Evolutionary conservation across 345 rosid species (phyloP).

Genomic region (Aethionema arabicum): DNA sequence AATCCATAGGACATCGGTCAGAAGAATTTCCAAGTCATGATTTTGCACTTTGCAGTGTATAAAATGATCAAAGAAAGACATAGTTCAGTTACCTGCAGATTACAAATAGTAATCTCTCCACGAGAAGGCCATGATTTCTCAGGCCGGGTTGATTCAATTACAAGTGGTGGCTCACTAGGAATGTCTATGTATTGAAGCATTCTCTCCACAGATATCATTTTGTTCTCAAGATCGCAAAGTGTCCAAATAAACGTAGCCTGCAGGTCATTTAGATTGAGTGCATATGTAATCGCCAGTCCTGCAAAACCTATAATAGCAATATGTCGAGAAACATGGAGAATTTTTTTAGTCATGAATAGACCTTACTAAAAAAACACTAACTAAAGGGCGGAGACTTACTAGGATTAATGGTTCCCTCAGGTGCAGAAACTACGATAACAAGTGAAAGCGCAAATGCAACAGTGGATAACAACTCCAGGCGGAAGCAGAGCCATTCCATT

Average conservation of each 20-base stretch:
- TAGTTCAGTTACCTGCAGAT: conserved; percentile 44
- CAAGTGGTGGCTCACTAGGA: conserved; percentile 65
- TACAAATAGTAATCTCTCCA: conserved; percentile 51
- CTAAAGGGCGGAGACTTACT: conserved; percentile 40
- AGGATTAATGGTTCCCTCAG: conserved; percentile 55
- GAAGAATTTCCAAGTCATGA: no score
- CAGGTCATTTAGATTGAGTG: conserved; percentile 49
- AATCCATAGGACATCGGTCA: not conserved
- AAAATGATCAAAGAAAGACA: not conserved
- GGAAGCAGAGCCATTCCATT: conserved; percentile 77
- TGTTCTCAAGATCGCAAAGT: conserved; percentile 49
- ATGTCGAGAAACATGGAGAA: not conserved
- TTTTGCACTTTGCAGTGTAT: no score
- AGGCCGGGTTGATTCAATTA: conserved; percentile 51
- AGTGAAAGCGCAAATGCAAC: conserved; percentile 56
- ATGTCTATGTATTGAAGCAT: conserved; percentile 54
- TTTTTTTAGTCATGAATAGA: conserved; percentile 7
- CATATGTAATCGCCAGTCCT: conserved; percentile 56
- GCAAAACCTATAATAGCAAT: conserved; percentile 43
- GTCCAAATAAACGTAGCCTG: conserved; percentile 52
- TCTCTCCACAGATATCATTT: conserved; percentile 65
- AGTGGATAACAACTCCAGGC: conserved; percentile 59
- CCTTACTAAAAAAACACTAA: not conserved
- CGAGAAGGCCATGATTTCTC: conserved; percentile 53
- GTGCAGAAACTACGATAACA: conserved; percentile 57